Evolutionary conservation across 805 yeast genomes (phyloP), one percentile per base, ranked within the genome.

Genomic region (Cyberlindnera amylophila): DNA sequence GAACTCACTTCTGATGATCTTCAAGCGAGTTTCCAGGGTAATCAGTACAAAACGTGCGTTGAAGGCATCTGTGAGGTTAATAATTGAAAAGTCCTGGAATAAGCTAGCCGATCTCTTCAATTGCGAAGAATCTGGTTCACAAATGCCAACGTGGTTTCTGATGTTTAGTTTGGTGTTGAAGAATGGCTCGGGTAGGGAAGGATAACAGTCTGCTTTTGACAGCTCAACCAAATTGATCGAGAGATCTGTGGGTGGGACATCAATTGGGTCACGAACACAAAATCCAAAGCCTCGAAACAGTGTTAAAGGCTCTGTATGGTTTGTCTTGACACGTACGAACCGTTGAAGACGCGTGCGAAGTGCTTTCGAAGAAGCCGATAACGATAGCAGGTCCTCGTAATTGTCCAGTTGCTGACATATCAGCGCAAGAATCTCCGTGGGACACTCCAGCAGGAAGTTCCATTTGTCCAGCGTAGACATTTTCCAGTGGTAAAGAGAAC

Each of bases 221-320:
- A 41, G 30, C 21, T 43, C 46, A 10, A 43, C 21, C 14, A 43
- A 29, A 32, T 43, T 43, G 16, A 43, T 43, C n/a, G 46, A 32
- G 34, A 37, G 28, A 26, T 43, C 39, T 2, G 46, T 41, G 5
- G 39, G 38, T 8, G 9, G 31, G 8, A 17, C 41, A 10, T 2
- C 3, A 6, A 41, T 7, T 8, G 32, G 15, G 12, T 13, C 15
- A 4, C 38, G 32, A 13, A n/a, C 10, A 14, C 37, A 37, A 32
- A 32, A 37, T 8, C 10, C 19, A 11, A 41, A 37, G 15, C 12
- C 34, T 7, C 29, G 32, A 27, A 41, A 41, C 16, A 35, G n/a
- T 2, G 38, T 19, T 8, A 37, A 16, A 4, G 24, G 31, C 12
- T 16, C 27, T 2, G 33, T 19, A 21, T 41, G 45, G 38, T 41